Percentiles rank a stretch among this genome's conserved stretches.
Conservation (phyloP, 768 basidiomycete species). For the Serendipita sp. region DNA sequence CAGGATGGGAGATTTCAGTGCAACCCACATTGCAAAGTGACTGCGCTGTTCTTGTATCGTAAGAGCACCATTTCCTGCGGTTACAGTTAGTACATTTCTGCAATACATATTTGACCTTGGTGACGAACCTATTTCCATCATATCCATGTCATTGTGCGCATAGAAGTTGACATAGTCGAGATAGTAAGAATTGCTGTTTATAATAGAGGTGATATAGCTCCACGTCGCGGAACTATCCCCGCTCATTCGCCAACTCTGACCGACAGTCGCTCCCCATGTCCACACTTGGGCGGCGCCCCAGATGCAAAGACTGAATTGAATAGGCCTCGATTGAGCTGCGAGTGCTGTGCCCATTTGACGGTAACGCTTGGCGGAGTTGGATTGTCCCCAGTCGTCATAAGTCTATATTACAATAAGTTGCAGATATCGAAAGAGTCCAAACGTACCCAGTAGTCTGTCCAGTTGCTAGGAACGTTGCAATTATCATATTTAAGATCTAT, state of each 20-base stretch:
- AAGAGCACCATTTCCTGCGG: conserved; percentile 30
- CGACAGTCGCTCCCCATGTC: conserved; percentile 42
- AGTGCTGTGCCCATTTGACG: conserved; percentile 39
- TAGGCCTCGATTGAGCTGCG: conserved; percentile 27
- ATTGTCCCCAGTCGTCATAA: conserved; percentile 24
- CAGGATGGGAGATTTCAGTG: conserved; percentile 43
- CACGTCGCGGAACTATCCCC: conserved; percentile 34
- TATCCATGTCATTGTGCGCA: conserved; percentile 44
- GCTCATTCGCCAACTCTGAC: conserved; percentile 41
- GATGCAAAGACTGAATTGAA: conserved; percentile 36
- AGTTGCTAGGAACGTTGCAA: conserved; percentile 37
- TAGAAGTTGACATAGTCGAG: conserved; percentile 29
- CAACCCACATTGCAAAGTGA: conserved; percentile 44
- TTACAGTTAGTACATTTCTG: too few relatives aligned
- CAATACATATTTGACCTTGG: conserved; percentile 18
- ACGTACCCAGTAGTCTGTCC: conserved; percentile 29
- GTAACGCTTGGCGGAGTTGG: conserved; percentile 42
- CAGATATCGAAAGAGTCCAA: not conserved
- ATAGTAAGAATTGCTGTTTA: conserved; percentile 28
- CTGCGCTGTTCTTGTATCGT: conserved; percentile 36
- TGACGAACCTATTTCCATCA: conserved; percentile 18
- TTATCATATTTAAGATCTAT: conserved; percentile 39
- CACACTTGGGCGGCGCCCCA: conserved; percentile 42
- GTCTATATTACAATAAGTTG: not conserved
- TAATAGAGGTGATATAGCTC: conserved; percentile 33